These are phyloP conservation scores for Xanthoconium separans DNA, from an alignment of 1,284 basidiomycete genomes.

Conservation along the genomic window DNA sequence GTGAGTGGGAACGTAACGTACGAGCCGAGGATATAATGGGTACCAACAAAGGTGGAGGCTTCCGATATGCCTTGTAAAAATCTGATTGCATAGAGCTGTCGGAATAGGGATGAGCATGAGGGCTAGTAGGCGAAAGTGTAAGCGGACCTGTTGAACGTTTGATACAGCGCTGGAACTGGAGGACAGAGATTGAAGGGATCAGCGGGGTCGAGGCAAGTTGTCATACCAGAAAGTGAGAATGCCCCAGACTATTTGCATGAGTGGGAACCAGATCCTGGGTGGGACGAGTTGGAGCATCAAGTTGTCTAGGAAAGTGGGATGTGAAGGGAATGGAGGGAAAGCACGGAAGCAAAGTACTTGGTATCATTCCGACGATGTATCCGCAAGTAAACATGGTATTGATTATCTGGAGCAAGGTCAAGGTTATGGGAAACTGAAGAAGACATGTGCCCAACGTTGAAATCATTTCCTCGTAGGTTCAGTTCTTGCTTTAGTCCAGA, in stretches of 20 bases:
- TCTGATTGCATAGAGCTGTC: constrained; percentile 66
- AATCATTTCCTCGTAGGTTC: constrained; percentile 65
- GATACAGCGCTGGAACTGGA: constrained; percentile 55
- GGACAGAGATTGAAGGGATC: not conserved
- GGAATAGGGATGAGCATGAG: constrained; percentile 15
- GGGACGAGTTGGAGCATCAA: constrained; percentile 59
- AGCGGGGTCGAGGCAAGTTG: constrained; percentile 1
- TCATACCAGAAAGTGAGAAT: constrained; percentile 59
- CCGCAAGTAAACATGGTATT: constrained; percentile 73
- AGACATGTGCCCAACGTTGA: constrained; percentile 51
- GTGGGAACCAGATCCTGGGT: constrained; percentile 65
- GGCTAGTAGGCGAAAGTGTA: not conserved
- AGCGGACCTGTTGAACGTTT: constrained; percentile 52
- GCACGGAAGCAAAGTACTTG: constrained; percentile 40
- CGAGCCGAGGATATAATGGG: constrained; percentile 72
- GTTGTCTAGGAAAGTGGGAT: constrained; percentile 44
- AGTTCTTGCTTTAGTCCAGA: constrained; percentile 84
- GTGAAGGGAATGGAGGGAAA: not conserved
- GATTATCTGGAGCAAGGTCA: constrained; percentile 46
- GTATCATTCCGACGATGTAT: constrained; percentile 72
- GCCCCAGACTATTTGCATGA: constrained; percentile 66
- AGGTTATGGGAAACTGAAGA: not conserved
- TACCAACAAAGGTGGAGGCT: constrained; percentile 73
- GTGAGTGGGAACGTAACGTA: constrained; percentile 31
- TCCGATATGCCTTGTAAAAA: constrained; percentile 76